Conservation (phyloP, 306 rosid genomes). For the Astragalus membranaceus region DNA sequence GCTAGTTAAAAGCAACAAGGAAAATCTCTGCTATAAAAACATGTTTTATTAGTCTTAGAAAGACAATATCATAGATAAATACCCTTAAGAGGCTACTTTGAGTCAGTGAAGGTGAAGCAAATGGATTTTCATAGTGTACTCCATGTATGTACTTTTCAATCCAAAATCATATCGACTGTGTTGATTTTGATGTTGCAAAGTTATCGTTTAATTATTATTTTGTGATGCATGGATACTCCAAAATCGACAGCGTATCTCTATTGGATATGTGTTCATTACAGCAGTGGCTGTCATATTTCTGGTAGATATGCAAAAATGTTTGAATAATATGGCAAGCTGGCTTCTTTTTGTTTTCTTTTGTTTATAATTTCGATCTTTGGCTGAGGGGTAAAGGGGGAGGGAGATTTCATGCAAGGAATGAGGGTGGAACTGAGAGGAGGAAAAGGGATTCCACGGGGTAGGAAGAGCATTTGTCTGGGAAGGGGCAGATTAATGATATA, state of each 20-base stretch:
- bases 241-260: not conserved
- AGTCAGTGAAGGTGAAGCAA: not conserved
- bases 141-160: not conserved
- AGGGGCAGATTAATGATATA: not conserved
- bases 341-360: not conserved
- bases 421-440: not conserved
- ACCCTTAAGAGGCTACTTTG: not conserved
- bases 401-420: not conserved
- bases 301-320: not conserved
- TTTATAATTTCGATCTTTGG: not conserved
- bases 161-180: not conserved
- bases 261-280: not conserved
- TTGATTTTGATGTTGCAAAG: slow-evolving; percentile 10
- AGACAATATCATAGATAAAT: not conserved
- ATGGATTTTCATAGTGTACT: not conserved
- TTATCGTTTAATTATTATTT: slow-evolving; percentile 1
- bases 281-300: not conserved
- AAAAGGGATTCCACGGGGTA: not conserved
- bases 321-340: not conserved
- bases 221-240: not conserved
- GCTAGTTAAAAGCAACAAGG: not conserved
- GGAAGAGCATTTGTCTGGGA: not conserved
- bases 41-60: not conserved
- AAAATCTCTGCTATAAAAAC: not conserved
- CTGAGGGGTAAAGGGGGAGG: not conserved